A percentile compares a stretch with the other conserved stretches of the same genome.
Evolutionary conservation across 164 flowering plant species (phyloP).

Genomic region (Nymphaea colorata): DNA sequence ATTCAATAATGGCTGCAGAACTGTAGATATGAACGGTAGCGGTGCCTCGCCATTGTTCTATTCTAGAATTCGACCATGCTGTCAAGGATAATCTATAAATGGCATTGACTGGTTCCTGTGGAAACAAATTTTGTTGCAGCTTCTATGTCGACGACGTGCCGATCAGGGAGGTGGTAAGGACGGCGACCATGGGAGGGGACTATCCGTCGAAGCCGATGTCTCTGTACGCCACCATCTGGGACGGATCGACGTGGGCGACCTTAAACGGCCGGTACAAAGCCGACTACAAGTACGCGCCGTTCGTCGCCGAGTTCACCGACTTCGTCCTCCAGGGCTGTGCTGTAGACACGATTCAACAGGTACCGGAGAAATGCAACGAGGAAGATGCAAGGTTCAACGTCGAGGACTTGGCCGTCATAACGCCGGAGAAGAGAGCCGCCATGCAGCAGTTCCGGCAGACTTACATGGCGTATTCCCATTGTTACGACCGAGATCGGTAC

Average conservation of each 20-base stretch:
- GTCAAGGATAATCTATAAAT: too few relatives aligned
- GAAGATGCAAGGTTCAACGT: constrained; percentile 11
- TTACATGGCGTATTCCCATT: constrained; percentile 80
- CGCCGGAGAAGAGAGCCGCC: constrained; percentile 25
- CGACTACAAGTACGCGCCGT: constrained; percentile 66
- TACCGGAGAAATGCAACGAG: constrained; percentile 9
- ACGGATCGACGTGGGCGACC: constrained; percentile 91
- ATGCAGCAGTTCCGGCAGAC: constrained; percentile 54
- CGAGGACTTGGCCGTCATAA: constrained; percentile 30
- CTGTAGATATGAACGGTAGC: too few relatives aligned
- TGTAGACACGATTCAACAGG: constrained; percentile 40
- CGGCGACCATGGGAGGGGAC: constrained; percentile 65
- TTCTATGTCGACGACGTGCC: constrained; percentile 90
- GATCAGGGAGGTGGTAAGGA: constrained; percentile 54
- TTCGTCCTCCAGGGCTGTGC: constrained; percentile 63
- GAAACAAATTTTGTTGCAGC: constrained; percentile 19
- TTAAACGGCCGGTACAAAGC: constrained; percentile 65
- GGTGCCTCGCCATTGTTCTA: too few relatives aligned
- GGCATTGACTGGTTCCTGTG: too few relatives aligned
- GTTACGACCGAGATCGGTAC: constrained; percentile 67
- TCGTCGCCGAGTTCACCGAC: constrained; percentile 49
- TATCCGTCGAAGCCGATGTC: constrained; percentile 93
- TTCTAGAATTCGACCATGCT: too few relatives aligned
- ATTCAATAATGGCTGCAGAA: too few relatives aligned
- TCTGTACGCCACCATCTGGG: constrained; percentile 93